Evolutionary conservation across 768 basidiomycete genomes (phyloP).

Genomic region (Hygrocybe punicea): DNA sequence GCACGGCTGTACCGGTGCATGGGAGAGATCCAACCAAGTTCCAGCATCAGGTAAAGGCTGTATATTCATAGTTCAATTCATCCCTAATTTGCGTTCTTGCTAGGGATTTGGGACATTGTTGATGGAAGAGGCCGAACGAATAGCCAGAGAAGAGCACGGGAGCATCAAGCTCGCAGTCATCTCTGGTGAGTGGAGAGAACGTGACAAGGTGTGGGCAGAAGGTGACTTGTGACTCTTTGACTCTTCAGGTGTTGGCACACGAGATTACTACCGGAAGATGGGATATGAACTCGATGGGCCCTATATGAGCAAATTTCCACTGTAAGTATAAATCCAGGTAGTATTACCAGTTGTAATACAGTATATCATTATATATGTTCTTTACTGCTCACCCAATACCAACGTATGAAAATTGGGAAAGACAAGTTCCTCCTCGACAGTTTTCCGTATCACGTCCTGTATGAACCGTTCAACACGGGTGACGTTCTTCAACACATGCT

Average conservation of each 20-base stretch:
- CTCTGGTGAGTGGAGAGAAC: constrained; percentile 78
- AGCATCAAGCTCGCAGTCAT: constrained; percentile 97
- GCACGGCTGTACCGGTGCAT: constrained; percentile 96
- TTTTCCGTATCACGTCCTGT: constrained; percentile 91
- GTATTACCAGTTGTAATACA: background rate
- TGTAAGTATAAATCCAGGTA: constrained; percentile 30
- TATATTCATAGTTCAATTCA: background rate
- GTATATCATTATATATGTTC: background rate
- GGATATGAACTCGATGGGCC: constrained; percentile 95
- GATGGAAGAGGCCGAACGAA: constrained; percentile 99
- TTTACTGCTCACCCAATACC: constrained; percentile 43
- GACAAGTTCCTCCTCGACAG: constrained; percentile 91
- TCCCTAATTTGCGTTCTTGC: constrained; percentile 7
- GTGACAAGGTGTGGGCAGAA: too few relatives aligned
- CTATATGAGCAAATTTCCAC: constrained; percentile 90
- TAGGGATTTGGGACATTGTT: constrained; percentile 94
- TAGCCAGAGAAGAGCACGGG: constrained; percentile 95
- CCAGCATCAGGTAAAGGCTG: constrained; percentile 75
- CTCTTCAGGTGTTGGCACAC: constrained; percentile 79
- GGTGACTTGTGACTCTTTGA: background rate
- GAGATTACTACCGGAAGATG: constrained; percentile 93
- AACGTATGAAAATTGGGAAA: constrained; percentile 94
- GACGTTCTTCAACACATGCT: constrained; percentile 94
- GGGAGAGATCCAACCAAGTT: constrained; percentile 97
- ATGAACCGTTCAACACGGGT: constrained; percentile 94